Percentiles rank a stretch among this genome's conserved stretches.
Conservation (phyloP, 192 early-diverging fungal genomes). For the Entomortierella beljakovae region DNA sequence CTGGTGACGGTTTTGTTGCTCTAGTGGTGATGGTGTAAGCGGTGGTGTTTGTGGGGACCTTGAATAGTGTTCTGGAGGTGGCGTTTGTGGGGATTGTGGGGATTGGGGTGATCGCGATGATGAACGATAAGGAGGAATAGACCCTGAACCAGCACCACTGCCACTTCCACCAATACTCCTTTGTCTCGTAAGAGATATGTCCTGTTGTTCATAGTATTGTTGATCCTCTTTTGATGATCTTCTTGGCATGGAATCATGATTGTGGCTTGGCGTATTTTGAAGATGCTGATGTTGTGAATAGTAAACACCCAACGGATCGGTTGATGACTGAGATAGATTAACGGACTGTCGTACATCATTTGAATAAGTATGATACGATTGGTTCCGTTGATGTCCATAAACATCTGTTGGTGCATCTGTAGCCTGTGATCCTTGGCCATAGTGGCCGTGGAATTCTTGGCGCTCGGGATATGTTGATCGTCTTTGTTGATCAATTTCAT, state of each 20-base stretch:
- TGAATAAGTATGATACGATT: conserved; percentile 8
- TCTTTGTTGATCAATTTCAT: background rate
- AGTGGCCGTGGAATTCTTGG: conserved; percentile 1
- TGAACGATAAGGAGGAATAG: background rate
- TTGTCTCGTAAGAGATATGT: background rate
- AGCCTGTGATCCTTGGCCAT: background rate
- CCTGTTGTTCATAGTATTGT: background rate
- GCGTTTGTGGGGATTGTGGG: background rate
- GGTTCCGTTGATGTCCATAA: conserved; percentile 22
- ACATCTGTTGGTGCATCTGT: background rate
- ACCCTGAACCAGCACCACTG: background rate
- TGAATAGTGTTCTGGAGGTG: conserved; percentile 9
- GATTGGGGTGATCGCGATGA: background rate
- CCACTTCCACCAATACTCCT: background rate
- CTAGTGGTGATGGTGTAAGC: conserved; percentile 26
- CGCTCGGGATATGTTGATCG: conserved; percentile 1
- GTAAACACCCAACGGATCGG: conserved; percentile 17
- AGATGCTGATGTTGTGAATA: conserved; percentile 15
- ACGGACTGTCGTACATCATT: background rate
- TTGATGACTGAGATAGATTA: conserved; percentile 1
- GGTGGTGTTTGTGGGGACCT: conserved; percentile 38
- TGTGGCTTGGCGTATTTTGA: background rate
- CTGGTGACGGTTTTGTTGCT: conserved; percentile 6
- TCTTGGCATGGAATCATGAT: background rate
- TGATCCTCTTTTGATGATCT: background rate